Evolutionary conservation across 2,329 filamentous ascomycete genomes (phyloP).

Genomic region (Byssothecium circinans): DNA sequence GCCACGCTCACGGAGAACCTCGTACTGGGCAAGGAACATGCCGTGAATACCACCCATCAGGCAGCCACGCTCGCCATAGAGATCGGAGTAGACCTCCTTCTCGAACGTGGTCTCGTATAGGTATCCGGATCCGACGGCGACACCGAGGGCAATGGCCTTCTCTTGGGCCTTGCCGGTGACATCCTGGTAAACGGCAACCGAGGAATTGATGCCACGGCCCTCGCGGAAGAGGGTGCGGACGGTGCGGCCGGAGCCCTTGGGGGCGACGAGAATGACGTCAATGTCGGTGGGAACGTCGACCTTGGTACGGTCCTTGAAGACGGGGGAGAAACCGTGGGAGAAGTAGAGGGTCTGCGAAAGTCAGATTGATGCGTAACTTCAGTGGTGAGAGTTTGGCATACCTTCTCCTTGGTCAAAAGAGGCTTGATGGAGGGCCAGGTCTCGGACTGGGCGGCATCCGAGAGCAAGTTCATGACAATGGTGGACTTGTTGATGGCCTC

Average conservation of each 20-base stretch:
- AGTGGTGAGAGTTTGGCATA: slow-evolving; percentile 44
- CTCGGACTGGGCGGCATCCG: slow-evolving; percentile 96
- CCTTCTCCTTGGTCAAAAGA: slow-evolving; percentile 97
- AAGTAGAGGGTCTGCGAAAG: slow-evolving; percentile 88
- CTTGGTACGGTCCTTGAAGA: slow-evolving; percentile 99
- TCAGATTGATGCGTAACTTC: slow-evolving; percentile 18
- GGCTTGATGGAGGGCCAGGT: slow-evolving; percentile 99
- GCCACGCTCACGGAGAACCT: slow-evolving; percentile 97
- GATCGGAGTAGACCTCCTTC: slow-evolving; percentile 99
- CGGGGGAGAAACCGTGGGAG: slow-evolving; percentile 99
- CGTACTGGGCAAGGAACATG: slow-evolving; percentile 99
- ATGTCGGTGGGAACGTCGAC: slow-evolving; percentile 94
- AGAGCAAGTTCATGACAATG: slow-evolving; percentile 99
- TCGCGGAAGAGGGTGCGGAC: slow-evolving; percentile 98
- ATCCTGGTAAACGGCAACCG: slow-evolving; percentile 97
- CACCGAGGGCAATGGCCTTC: slow-evolving; percentile 94
- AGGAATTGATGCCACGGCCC: slow-evolving; percentile 99
- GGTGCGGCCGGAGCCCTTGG: slow-evolving; percentile 98
- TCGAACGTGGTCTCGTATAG: slow-evolving; percentile 99
- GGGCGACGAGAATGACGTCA: slow-evolving; percentile 98
- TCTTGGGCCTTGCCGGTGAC: slow-evolving; percentile 97
- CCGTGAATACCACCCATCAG: slow-evolving; percentile 99
- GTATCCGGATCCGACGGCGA: slow-evolving; percentile 96
- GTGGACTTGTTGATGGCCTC: slow-evolving; percentile 92
- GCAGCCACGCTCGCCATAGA: slow-evolving; percentile 99